phyloP scores from a whole-genome alignment of 2,329 filamentous ascomycete genomes.

The Aspergillus ochraceoroseus region DNA sequence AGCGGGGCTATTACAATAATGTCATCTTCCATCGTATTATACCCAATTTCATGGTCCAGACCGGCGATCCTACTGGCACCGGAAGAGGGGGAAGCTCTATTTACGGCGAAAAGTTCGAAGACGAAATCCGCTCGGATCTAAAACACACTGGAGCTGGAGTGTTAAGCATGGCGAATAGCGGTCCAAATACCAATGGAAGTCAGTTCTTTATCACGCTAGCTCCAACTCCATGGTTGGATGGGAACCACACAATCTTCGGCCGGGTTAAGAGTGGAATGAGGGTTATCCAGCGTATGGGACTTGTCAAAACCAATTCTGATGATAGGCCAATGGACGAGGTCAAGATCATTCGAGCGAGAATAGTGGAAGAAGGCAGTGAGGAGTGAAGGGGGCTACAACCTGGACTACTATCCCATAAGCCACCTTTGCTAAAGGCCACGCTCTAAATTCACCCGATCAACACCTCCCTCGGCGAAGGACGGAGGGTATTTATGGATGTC shows the following conservation, averaged over 20 bases:
- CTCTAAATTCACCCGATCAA: background rate
- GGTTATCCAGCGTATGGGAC: constrained; percentile 79
- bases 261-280: constrained; percentile 77
- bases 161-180: constrained; percentile 94
- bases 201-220: constrained; percentile 96
- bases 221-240: constrained; percentile 72
- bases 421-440: background rate
- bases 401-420: background rate
- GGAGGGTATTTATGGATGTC: background rate
- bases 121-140: constrained; percentile 73
- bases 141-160: constrained; percentile 92
- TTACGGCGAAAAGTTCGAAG: constrained; percentile 89
- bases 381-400: constrained; percentile 27
- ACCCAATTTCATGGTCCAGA: constrained; percentile 93
- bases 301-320: constrained; percentile 75
- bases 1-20: constrained; percentile 80
- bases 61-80: constrained; percentile 88
- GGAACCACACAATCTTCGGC: constrained; percentile 87
- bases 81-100: constrained; percentile 84
- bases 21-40: constrained; percentile 92
- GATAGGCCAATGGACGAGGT: constrained; percentile 79
- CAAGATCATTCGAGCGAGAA: constrained; percentile 67
- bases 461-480: background rate
- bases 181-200: constrained; percentile 85
- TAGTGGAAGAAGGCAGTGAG: constrained; percentile 58